phyloP scores from a whole-genome alignment of 371 early-diverging fungal species.

The Massospora cicadina region DNA sequence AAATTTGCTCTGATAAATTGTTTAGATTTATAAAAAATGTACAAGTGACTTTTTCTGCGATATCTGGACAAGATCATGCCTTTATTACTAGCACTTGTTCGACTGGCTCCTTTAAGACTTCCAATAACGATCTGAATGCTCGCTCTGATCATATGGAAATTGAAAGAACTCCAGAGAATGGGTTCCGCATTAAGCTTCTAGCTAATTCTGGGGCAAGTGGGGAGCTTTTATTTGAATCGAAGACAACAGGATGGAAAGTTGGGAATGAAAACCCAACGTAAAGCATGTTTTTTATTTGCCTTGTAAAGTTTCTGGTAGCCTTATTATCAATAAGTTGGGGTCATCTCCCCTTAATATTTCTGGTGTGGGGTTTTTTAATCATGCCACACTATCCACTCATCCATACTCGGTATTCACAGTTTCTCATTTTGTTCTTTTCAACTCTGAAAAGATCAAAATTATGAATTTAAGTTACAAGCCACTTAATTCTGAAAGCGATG shows the following conservation, averaged over 20 bases:
- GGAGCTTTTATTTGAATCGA: background rate
- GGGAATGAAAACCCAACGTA: background rate
- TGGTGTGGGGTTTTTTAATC: background rate
- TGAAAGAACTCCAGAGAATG: background rate
- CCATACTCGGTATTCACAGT: background rate
- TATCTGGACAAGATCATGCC: constrained; percentile 37
- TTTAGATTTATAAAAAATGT: constrained; percentile 32
- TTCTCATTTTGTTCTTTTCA: background rate
- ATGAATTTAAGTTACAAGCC: background rate
- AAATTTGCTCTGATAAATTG: constrained; percentile 4
- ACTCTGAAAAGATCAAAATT: background rate
- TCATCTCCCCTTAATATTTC: background rate
- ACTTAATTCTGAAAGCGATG: background rate
- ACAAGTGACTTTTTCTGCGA: constrained; percentile 60
- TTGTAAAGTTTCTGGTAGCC: background rate
- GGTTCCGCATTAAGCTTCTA: constrained; percentile 1
- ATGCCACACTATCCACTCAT: constrained; percentile 1
- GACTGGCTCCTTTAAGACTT: constrained; percentile 31
- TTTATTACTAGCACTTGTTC: constrained; percentile 55
- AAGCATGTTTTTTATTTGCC: background rate
- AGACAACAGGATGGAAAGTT: background rate
- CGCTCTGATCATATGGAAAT: constrained; percentile 12
- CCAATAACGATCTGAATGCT: constrained; percentile 11
- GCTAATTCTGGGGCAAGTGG: background rate
- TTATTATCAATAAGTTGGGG: background rate